A percentile compares a stretch with the other conserved stretches of the same genome.
phyloP scores from a whole-genome alignment of 2,329 filamentous ascomycete species.

The Trichoderma gracile region DNA sequence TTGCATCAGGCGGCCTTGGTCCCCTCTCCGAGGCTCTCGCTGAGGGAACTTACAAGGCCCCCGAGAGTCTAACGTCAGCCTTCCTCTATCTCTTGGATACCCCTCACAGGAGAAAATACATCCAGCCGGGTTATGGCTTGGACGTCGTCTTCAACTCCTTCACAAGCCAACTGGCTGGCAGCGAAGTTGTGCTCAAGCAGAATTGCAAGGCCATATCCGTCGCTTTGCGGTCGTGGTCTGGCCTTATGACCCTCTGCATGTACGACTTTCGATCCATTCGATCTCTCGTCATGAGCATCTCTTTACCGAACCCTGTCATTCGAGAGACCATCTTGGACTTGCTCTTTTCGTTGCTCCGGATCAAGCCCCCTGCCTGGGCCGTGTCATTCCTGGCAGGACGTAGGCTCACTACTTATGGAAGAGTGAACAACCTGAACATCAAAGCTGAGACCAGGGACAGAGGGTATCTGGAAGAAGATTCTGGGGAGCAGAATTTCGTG shows the following conservation, averaged over 20 bases:
- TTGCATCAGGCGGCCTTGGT: constrained; percentile 80
- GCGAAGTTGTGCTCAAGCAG: constrained; percentile 68
- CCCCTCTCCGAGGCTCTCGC: constrained; percentile 89
- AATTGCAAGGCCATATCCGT: constrained; percentile 92
- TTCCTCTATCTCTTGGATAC: constrained; percentile 88
- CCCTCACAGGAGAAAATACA: constrained; percentile 74
- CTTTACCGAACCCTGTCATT: constrained; percentile 56
- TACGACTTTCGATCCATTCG: constrained; percentile 81
- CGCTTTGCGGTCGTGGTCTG: constrained; percentile 90
- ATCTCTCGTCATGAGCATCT: constrained; percentile 70
- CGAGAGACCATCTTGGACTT: constrained; percentile 84
- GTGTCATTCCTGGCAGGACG: constrained; percentile 92
- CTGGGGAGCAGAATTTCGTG: constrained; percentile 78
- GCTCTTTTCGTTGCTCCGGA: constrained; percentile 75
- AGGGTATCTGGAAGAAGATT: constrained; percentile 63
- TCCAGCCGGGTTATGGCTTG: constrained; percentile 86
- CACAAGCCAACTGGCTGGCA: constrained; percentile 73
- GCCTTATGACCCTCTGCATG: constrained; percentile 83
- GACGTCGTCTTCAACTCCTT: constrained; percentile 90
- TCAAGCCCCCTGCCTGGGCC: constrained; percentile 91
- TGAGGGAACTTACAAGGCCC: constrained; percentile 88
- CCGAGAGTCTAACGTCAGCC: constrained; percentile 83
- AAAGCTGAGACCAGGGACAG: constrained; percentile 58
- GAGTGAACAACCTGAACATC: constrained; percentile 83
- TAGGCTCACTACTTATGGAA: constrained; percentile 91